Base-by-base conservation (phyloP, 306 rosid species). In the Dalbergia cochinchinensis region DNA sequence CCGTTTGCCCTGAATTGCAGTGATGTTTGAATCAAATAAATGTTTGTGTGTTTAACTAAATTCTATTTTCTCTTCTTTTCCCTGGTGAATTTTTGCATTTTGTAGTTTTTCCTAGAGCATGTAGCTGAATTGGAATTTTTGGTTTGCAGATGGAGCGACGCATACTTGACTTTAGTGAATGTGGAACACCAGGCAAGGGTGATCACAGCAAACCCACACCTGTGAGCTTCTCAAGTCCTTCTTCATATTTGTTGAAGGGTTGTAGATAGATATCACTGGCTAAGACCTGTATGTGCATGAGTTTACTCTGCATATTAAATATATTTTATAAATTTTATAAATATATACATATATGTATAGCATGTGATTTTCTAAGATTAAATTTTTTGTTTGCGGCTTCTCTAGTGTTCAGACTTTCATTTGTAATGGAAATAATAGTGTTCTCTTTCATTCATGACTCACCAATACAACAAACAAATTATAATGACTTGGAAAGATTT, bases 121-220 rank as follows among this genome's bases (percentile, higher is more conserved):
- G 26, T 14, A 33, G 34, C 62, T 39, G 22, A 76, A 62, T 76
- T 50, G 58, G 64, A 15, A 47, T 0, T 77, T 69, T 61, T 2
- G 53, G 66, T 59, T 61, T 81, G 75, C 86, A 96, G 99, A 83
- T 88, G 31, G 97, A 96, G 79, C 76, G 98, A 54, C 92, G 99
- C 10, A 80, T 80, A 33, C 98, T 96, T 16, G 99, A 96, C 89
- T 96, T 96, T 10, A 93, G 98, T 37, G 99, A 93, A 83, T 96
- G 99, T 62, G 99, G 83, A 75, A 83, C 94, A 22, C 98, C 97
- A 1, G 88, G 83, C 55, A 90, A 87, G 82, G 93, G 78, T 69
- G 96, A 90, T 16, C 73, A 71, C 13, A 82, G 87, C 44, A 96
- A 88, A 86, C 75, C 93, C 14, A 81, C 90, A 4, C 80, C 88